Base-by-base conservation (phyloP, 1,139 yeast genomes). In the Pichia sp. region DNA sequence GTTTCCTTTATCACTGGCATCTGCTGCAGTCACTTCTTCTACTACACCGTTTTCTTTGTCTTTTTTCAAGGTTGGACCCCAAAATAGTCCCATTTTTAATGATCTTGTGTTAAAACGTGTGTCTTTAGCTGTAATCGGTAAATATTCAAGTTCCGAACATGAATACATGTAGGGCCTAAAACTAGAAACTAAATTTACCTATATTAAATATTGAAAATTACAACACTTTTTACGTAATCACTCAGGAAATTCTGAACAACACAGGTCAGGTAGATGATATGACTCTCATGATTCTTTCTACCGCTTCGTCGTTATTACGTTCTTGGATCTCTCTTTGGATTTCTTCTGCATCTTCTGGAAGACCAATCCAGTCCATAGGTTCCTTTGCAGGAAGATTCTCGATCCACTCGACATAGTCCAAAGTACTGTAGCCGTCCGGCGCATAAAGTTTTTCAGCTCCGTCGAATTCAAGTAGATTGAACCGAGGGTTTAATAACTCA, bases 301-400 rank as follows among this genome's bases (percentile, higher is more conserved):
- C n/a, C 13, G 22, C 40, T 28, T 49, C 25, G 21, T 37, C 34
- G 7, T 18, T n/a, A 16, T 36, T 42, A 7, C 4, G 18, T 23
- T 43, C 41, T 16, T 36, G n/a, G 4, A 7, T 28, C 60, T 37
- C 26, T 8, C 31, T 8, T 25, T 16, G 12, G 7, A 12, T 25
- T 36, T 26, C 60, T 21, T 18, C 43, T 4, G 51, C 62, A 37
- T 75, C 79, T 1, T 67, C 72, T 1, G 74, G 72, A 41, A 87
- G 68, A 0, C 83, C 86, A 18, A 85, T 66, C 93, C 95, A 87
- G 1, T 71, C 65, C 30, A 85, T 72, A 0, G 89, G 84, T 42
- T 79, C 78, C 12, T 72, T 60, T n/a, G 74, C 80, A 0, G 93
- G 93, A 49, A 87, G 65, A 0, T 59, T 51, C 0, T 65, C 58